Percentiles rank a stretch among this genome's conserved stretches.
Evolutionary conservation across 1,284 basidiomycete species (phyloP).

Genomic region (Ganoderma resinaceum): DNA sequence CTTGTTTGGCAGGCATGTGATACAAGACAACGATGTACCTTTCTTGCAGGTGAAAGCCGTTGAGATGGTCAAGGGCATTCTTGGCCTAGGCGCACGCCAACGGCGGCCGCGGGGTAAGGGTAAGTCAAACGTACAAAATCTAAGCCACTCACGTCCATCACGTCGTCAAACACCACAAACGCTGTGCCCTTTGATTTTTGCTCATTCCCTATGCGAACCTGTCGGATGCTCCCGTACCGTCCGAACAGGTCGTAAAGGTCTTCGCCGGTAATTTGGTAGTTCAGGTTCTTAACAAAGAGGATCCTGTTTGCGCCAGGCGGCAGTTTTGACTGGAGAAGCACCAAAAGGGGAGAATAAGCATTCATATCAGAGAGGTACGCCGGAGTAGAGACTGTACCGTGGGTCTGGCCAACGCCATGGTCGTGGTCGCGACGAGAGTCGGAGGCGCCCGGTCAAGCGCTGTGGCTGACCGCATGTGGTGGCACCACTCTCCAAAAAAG

Average conservation of each 20-base stretch:
- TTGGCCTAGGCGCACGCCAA: constrained; percentile 69
- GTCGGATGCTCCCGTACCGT: constrained; percentile 95
- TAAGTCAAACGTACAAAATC: constrained; percentile 19
- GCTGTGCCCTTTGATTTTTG: constrained; percentile 95
- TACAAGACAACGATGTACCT: constrained; percentile 98
- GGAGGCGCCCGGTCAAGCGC: neutral
- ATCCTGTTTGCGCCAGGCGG: constrained; percentile 87
- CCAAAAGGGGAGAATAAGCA: neutral
- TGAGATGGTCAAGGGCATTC: constrained; percentile 95
- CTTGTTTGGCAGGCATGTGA: constrained; percentile 96
- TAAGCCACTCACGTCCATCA: constrained; percentile 76
- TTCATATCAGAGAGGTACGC: neutral
- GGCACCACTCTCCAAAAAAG: constrained; percentile 12
- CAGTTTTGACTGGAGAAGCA: constrained; percentile 68
- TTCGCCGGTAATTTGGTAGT: constrained; percentile 93
- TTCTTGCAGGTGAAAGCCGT: constrained; percentile 98
- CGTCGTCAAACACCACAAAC: constrained; percentile 91
- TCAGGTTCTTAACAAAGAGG: constrained; percentile 89
- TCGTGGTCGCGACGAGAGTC: constrained; percentile 19
- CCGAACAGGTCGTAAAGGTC: constrained; percentile 98
- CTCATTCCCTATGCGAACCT: constrained; percentile 93
- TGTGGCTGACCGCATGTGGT: constrained; percentile 11
- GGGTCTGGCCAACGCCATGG: constrained; percentile 70
- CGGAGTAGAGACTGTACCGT: constrained; percentile 51
- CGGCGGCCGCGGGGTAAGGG: constrained; percentile 20